A percentile compares a stretch with the other conserved stretches of the same genome.
Conservation (phyloP, 2,329 filamentous ascomycete genomes). For the Chaetomiaceae sp. region DNA sequence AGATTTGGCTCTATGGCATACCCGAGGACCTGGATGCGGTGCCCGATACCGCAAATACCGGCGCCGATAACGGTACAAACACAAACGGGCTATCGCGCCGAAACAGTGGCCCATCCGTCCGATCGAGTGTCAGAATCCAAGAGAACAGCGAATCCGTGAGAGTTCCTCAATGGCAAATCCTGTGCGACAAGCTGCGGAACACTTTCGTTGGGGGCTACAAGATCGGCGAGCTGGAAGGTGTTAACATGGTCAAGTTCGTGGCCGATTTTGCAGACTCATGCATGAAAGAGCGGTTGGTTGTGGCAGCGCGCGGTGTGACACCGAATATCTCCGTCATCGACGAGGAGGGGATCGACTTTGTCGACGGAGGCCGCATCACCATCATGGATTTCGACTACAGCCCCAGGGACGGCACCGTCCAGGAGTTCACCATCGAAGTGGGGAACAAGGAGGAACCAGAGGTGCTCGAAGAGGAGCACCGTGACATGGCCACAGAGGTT, state of each 20-base stretch:
- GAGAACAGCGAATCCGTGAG: conserved; percentile 33
- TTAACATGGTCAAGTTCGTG: conserved; percentile 70
- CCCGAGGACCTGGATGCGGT: conserved; percentile 66
- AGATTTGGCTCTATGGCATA: conserved; percentile 75
- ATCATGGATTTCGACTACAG: conserved; percentile 71
- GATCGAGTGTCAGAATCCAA: conserved; percentile 36
- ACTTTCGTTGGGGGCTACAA: conserved; percentile 65
- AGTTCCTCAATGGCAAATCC: conserved; percentile 64
- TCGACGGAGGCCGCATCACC: conserved; percentile 71
- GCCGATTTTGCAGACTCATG: conserved; percentile 47
- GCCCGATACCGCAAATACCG: conserved; percentile 38
- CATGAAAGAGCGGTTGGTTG: conserved; percentile 56
- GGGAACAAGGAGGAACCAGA: conserved; percentile 65
- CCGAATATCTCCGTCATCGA: conserved; percentile 55
- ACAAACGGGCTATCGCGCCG: conserved; percentile 33
- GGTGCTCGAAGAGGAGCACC: conserved; percentile 65
- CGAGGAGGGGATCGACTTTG: conserved; percentile 67
- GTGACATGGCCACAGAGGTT: conserved; percentile 72
- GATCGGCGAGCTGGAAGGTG: conserved; percentile 60
- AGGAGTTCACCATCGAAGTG: conserved; percentile 66
- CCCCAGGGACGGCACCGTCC: conserved; percentile 48
- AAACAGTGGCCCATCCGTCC: conserved; percentile 40
- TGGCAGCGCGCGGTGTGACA: conserved; percentile 66
- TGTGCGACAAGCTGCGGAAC: conserved; percentile 66
- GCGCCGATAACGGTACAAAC: conserved; percentile 29